These are phyloP conservation scores for Pseudozyma pruni DNA, from an alignment of 1,284 basidiomycete genomes.

Conservation along the genomic window DNA sequence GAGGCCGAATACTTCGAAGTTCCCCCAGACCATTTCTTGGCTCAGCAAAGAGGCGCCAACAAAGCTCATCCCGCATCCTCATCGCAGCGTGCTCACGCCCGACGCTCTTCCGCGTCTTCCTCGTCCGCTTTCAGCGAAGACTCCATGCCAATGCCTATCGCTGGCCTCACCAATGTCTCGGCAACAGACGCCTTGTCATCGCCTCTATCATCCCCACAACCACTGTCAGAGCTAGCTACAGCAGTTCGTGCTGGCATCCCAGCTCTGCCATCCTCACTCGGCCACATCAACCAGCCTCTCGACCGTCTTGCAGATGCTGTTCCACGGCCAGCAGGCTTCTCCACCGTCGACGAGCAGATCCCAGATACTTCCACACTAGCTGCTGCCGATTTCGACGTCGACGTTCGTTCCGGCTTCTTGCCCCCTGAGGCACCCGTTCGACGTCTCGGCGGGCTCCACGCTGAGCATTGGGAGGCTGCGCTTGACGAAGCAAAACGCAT, in stretches of 20 bases:
- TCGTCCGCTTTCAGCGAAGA: slow-evolving; percentile 8
- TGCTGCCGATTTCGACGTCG: slow-evolving; percentile 93
- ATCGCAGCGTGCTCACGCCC: slow-evolving; percentile 8
- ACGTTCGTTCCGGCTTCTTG: slow-evolving; percentile 90
- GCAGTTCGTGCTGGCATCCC: slow-evolving; percentile 38
- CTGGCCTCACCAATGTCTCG: slow-evolving; percentile 9
- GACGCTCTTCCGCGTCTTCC: slow-evolving; percentile 24
- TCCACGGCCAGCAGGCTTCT: slow-evolving; percentile 41
- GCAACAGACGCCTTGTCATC: slow-evolving; percentile 4
- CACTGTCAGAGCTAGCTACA: slow-evolving; percentile 42
- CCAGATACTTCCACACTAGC: slow-evolving; percentile 85
- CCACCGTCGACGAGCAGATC: slow-evolving; percentile 50
- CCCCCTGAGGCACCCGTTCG: slow-evolving; percentile 80
- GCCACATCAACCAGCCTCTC: slow-evolving; percentile 4
- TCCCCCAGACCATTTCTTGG: slow-evolving; percentile 58
- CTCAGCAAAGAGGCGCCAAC: slow-evolving; percentile 47
- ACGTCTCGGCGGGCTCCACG: slow-evolving; percentile 75
- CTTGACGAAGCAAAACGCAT: slow-evolving; percentile 70
- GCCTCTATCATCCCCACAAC: slow-evolving; percentile 13
- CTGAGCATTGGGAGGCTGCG: slow-evolving; percentile 76
- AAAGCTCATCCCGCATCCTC: slow-evolving; percentile 18
- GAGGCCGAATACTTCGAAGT: slow-evolving; percentile 55
- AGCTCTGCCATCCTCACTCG: slow-evolving; percentile 20
- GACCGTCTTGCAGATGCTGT: slow-evolving; percentile 39
- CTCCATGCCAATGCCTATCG: slow-evolving; percentile 33